phyloP scores from a whole-genome alignment of 2,329 filamentous ascomycete genomes.

The Arthrobotrys sphaeroides region DNA sequence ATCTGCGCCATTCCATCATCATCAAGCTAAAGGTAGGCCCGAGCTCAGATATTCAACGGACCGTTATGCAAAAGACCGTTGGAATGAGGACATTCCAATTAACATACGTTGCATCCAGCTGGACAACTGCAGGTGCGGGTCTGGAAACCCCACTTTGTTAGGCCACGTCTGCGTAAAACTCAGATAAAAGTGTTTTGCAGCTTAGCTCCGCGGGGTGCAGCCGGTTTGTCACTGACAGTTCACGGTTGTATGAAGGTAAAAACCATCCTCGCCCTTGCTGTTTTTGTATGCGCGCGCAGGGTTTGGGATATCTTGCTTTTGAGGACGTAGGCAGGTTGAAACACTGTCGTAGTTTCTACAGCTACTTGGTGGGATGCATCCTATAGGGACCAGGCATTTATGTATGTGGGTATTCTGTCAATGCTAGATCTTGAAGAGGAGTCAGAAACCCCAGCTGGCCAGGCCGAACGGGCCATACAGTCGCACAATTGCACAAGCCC shows the following conservation, averaged over 20 bases:
- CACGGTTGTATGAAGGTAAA: too few relatives aligned
- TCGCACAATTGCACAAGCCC: neutral
- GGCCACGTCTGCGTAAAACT: neutral
- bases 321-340: neutral
- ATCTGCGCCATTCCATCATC: neutral
- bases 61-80: neutral
- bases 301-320: neutral
- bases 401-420: too few relatives aligned
- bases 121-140: neutral
- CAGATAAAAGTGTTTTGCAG: neutral
- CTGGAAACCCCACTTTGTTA: neutral
- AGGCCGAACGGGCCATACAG: too few relatives aligned
- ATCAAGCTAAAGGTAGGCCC: neutral
- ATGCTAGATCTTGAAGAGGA: neutral
- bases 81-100: neutral
- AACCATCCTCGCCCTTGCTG: too few relatives aligned
- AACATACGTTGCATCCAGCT: neutral
- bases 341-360: neutral
- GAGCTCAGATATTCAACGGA: conserved; percentile 4
- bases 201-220: neutral
- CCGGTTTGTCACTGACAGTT: neutral
- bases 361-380: too few relatives aligned
- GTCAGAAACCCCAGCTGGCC: neutral
- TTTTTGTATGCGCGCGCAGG: too few relatives aligned
- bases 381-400: too few relatives aligned